These are phyloP conservation scores for Tremella fuciformis DNA, from an alignment of 768 basidiomycete genomes.

Conservation along the genomic window DNA sequence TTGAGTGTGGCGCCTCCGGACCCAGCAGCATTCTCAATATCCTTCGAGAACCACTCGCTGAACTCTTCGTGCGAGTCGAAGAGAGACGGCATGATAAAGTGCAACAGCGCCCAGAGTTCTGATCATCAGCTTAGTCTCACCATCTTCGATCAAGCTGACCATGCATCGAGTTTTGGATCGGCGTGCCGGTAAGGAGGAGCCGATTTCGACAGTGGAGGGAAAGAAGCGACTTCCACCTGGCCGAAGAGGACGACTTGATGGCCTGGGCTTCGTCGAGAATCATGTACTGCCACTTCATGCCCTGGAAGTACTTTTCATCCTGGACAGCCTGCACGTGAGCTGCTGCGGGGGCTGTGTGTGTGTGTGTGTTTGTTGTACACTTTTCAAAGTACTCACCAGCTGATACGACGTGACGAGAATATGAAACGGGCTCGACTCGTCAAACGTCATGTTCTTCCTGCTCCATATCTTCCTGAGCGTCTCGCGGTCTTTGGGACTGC, in stretches of 20 bases:
- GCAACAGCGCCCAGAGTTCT: conserved; percentile 97
- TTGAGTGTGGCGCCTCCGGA: conserved; percentile 82
- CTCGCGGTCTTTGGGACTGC: conserved; percentile 89
- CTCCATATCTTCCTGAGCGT: conserved; percentile 97
- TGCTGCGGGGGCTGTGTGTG: background rate
- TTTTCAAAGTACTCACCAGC: conserved; percentile 59
- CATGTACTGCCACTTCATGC: conserved; percentile 99
- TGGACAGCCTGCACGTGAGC: conserved; percentile 67
- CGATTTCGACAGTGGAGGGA: conserved; percentile 95
- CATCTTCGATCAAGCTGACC: conserved; percentile 56
- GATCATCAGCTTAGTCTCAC: conserved; percentile 6
- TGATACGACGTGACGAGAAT: conserved; percentile 96
- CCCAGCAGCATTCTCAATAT: conserved; percentile 91
- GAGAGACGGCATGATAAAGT: conserved; percentile 99
- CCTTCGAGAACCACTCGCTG: conserved; percentile 99
- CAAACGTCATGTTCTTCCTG: conserved; percentile 92
- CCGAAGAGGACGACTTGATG: conserved; percentile 95
- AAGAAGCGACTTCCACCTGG: conserved; percentile 94
- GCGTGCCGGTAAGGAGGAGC: conserved; percentile 90
- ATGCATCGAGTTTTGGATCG: conserved; percentile 99
- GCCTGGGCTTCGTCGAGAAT: conserved; percentile 99
- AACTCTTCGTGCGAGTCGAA: conserved; percentile 99
- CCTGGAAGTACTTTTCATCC: conserved; percentile 96
- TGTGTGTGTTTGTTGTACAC: background rate
- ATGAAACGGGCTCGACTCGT: conserved; percentile 93